phyloP scores from a whole-genome alignment of 805 yeast species.

The Yarrowia sp. region DNA sequence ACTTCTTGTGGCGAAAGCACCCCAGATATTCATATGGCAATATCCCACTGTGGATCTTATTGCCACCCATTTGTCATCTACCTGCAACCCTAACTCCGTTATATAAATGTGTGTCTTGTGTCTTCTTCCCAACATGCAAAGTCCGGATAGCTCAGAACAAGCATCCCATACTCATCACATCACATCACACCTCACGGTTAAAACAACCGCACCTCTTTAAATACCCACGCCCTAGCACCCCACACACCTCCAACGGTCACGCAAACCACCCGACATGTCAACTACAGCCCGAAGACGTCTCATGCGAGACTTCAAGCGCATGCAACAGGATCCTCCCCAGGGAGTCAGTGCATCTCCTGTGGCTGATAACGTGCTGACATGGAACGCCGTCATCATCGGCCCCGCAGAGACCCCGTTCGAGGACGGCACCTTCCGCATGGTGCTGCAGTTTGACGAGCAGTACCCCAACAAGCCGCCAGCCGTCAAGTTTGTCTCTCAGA shows the following conservation, averaged over 20 bases:
- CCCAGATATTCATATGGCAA: too few species aligned
- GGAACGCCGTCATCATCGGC: constrained; percentile 98
- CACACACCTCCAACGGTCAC: constrained; percentile 2
- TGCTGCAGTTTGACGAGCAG: constrained; percentile 91
- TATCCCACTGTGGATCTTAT: not conserved
- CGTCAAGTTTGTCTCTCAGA: constrained; percentile 87
- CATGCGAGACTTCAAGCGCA: constrained; percentile 98
- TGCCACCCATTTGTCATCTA: constrained; percentile 22
- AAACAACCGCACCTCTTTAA: not conserved
- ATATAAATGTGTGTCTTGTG: constrained; percentile 1
- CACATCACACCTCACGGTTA: constrained; percentile 11
- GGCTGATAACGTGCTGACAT: constrained; percentile 95
- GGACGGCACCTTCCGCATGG: constrained; percentile 92
- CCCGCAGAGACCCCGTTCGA: constrained; percentile 98
- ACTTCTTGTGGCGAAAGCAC: too few species aligned
- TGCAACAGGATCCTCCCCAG: constrained; percentile 98
- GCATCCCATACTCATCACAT: constrained; percentile 7
- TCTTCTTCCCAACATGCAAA: constrained; percentile 26
- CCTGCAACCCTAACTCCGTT: constrained; percentile 29
- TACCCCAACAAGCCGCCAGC: constrained; percentile 97
- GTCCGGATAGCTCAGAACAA: not conserved
- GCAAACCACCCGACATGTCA: constrained; percentile 64
- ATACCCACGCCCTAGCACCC: not conserved
- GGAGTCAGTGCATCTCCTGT: constrained; percentile 98
- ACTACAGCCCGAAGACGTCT: constrained; percentile 98